phyloP scores from a whole-genome alignment of 805 yeast genomes.

The Wickerhamomyces strasburgensis region DNA sequence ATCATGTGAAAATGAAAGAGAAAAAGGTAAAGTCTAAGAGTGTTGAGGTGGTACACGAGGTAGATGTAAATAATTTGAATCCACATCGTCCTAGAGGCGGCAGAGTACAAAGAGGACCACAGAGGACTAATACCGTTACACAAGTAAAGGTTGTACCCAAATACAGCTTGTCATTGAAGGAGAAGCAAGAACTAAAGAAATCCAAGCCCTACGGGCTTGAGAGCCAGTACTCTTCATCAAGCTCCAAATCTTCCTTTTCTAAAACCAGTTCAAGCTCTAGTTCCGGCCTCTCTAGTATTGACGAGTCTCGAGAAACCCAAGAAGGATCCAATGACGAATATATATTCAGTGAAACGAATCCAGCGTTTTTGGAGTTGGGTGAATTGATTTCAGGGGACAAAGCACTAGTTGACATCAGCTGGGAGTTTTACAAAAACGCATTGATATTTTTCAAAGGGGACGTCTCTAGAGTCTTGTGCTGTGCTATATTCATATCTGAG shows the following conservation, averaged over 20 bases:
- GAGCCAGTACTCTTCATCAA: conserved; percentile 3
- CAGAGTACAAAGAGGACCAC: conserved; percentile 34
- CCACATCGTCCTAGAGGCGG: conserved; percentile 28
- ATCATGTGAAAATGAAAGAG: conserved; percentile 5
- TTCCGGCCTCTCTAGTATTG: too few relatives aligned
- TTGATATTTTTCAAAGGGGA: conserved; percentile 43
- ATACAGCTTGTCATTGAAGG: too few relatives aligned
- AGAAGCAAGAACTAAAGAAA: too few relatives aligned
- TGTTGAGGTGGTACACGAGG: neutral
- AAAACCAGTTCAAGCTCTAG: too few relatives aligned
- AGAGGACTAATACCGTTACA: too few relatives aligned
- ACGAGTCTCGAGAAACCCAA: too few relatives aligned
- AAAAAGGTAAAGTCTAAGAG: neutral
- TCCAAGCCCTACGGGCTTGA: too few relatives aligned
- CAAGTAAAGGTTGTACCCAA: too few relatives aligned
- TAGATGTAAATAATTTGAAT: too few relatives aligned
- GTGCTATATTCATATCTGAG: conserved; percentile 32
- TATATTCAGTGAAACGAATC: conserved; percentile 18
- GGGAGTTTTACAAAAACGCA: conserved; percentile 35
- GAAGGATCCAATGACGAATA: too few relatives aligned
- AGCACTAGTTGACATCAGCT: conserved; percentile 31
- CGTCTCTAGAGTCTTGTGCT: conserved; percentile 30
- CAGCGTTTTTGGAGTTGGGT: conserved; percentile 31
- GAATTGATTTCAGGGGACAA: conserved; percentile 31
- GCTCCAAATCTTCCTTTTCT: too few relatives aligned